phyloP scores from a whole-genome alignment of 2,329 filamentous ascomycete species.

The Colletotrichum cuscutae region DNA sequence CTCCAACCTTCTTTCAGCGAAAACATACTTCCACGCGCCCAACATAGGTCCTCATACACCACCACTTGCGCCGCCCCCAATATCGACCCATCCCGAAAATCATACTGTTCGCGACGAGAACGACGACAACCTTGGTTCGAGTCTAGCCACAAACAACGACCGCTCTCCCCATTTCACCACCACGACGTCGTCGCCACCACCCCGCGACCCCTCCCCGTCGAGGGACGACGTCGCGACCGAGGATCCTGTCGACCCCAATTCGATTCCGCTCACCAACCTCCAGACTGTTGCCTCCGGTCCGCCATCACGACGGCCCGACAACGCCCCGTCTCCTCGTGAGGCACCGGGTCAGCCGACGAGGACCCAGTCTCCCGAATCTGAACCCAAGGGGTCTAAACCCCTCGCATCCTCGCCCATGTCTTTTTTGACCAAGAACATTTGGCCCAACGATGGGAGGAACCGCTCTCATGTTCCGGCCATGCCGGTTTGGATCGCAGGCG shows the following conservation, averaged over 20 bases:
- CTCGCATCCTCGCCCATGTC: conserved; percentile 28
- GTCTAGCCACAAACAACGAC: neutral
- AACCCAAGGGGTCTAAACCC: conserved; percentile 21
- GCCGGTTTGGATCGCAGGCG: conserved; percentile 34
- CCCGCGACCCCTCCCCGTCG: conserved; percentile 5
- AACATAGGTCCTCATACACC: neutral
- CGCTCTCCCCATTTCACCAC: neutral
- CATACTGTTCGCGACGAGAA: neutral
- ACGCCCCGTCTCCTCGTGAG: conserved; percentile 25
- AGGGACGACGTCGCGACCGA: neutral
- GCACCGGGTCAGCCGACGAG: conserved; percentile 30
- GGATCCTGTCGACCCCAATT: neutral
- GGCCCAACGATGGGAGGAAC: conserved; percentile 36
- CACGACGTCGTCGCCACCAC: conserved; percentile 15
- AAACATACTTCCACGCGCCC: neutral
- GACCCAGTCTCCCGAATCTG: conserved; percentile 16
- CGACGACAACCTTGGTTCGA: neutral
- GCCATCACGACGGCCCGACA: conserved; percentile 2
- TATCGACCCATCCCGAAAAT: neutral
- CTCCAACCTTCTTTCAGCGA: neutral
- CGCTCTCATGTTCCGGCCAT: conserved; percentile 34
- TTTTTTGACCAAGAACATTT: conserved; percentile 35
- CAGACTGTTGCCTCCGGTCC: neutral
- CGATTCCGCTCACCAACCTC: neutral
- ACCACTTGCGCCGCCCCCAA: neutral